Conservation (phyloP, 176 grass and related monocot species). For the Bonia amplexicaulis region DNA sequence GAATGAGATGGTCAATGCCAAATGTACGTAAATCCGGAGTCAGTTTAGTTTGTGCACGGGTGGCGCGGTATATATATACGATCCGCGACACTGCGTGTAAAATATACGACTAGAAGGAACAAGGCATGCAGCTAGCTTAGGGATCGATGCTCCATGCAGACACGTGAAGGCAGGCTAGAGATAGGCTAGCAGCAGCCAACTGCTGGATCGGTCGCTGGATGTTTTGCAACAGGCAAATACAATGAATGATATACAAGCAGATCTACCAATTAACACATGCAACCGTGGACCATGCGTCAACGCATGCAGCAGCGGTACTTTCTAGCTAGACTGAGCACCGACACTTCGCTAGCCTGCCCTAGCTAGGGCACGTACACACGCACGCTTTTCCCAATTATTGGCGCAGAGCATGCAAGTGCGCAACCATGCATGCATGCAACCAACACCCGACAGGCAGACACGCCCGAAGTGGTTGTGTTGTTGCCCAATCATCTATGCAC, state of each 20-base stretch:
- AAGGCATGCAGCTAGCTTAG: not conserved
- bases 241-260: not conserved
- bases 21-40: too few relatives aligned
- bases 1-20: too few relatives aligned
- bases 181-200: not conserved
- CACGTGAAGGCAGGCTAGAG: not conserved
- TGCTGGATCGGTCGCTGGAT: not conserved
- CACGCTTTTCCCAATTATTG: not conserved
- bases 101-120: not conserved
- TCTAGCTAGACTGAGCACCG: not conserved
- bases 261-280: not conserved
- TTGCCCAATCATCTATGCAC: not conserved
- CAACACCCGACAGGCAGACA: not conserved
- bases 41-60: too few relatives aligned
- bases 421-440: not conserved
- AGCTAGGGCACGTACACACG: not conserved
- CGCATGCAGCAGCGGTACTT: not conserved
- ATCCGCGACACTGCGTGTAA: too few relatives aligned
- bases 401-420: not conserved
- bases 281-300: not conserved
- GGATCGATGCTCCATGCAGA: not conserved
- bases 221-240: not conserved
- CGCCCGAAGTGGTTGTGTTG: not conserved
- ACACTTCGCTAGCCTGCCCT: not conserved
- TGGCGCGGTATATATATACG: too few relatives aligned